These are phyloP conservation scores for Eutrema salsugineum DNA, from an alignment of 441 rosid genomes.

Conservation along the genomic window DNA sequence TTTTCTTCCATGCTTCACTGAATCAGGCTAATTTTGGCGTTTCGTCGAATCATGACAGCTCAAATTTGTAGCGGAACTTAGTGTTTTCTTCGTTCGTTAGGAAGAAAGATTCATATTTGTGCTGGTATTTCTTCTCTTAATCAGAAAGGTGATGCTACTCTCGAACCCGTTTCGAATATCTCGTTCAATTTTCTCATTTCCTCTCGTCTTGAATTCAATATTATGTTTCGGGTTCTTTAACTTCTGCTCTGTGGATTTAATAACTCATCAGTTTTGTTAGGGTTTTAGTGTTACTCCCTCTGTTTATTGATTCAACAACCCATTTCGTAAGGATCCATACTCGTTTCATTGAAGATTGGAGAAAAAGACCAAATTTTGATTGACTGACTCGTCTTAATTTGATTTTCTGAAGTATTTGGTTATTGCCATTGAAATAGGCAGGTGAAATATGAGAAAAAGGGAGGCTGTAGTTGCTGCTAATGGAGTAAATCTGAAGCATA, in stretches of 20 bases:
- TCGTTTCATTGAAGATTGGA: background rate
- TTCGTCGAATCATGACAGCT: background rate
- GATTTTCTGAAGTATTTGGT: background rate
- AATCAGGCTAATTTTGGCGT: background rate
- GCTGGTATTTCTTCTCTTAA: background rate
- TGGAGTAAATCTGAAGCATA: constrained; percentile 3
- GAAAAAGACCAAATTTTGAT: background rate
- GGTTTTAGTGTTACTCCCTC: background rate
- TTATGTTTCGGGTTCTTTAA: background rate
- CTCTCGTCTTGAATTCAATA: background rate
- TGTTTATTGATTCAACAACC: background rate
- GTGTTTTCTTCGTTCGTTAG: background rate
- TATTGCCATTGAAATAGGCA: background rate
- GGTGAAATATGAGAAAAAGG: constrained; percentile 14
- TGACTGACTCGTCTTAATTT: background rate
- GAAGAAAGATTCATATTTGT: background rate
- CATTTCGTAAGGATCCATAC: background rate
- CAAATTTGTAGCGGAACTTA: background rate
- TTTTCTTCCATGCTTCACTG: background rate
- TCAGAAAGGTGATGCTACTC: background rate
- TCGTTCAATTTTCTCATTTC: background rate
- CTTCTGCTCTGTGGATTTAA: background rate
- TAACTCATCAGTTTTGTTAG: background rate
- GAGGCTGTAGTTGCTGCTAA: background rate
- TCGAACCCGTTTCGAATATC: background rate